Evolutionary conservation across 208 protist genomes (phyloP).

Genomic region (Balamuthia mandrillaris): DNA sequence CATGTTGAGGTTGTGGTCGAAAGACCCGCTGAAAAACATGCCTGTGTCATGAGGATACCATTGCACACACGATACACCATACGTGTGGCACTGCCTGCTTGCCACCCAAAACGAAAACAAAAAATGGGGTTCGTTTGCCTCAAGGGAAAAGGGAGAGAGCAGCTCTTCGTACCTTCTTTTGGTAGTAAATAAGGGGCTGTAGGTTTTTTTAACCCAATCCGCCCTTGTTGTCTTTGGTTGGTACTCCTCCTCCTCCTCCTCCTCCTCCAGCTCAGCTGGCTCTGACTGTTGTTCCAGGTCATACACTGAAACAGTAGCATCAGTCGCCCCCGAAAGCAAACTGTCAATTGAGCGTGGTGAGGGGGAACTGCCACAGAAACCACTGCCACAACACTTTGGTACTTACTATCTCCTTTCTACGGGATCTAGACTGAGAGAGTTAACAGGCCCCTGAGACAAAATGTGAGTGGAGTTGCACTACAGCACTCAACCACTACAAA

Average conservation of each 20-base stretch:
- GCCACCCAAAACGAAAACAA: background rate
- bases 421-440: background rate
- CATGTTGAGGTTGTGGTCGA: conserved; percentile 37
- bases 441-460: background rate
- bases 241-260: no score
- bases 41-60: conserved; percentile 52
- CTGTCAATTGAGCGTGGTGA: background rate
- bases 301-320: background rate
- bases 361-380: background rate
- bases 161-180: background rate
- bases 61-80: conserved; percentile 21
- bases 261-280: no score
- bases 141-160: background rate
- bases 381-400: background rate
- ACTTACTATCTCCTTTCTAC: background rate
- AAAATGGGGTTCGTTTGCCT: no score
- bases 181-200: background rate
- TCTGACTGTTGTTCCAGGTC: background rate
- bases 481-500: no score
- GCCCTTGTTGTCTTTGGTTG: background rate
- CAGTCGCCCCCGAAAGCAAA: background rate
- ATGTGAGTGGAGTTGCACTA: no score
- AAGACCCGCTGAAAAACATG: conserved; percentile 44
- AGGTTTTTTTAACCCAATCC: no score
- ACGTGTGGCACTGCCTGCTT: background rate